A percentile compares a stretch with the other conserved stretches of the same genome.
Conservation (phyloP, 805 yeast genomes). For the Schwanniomyces pseudopolymorphus region DNA sequence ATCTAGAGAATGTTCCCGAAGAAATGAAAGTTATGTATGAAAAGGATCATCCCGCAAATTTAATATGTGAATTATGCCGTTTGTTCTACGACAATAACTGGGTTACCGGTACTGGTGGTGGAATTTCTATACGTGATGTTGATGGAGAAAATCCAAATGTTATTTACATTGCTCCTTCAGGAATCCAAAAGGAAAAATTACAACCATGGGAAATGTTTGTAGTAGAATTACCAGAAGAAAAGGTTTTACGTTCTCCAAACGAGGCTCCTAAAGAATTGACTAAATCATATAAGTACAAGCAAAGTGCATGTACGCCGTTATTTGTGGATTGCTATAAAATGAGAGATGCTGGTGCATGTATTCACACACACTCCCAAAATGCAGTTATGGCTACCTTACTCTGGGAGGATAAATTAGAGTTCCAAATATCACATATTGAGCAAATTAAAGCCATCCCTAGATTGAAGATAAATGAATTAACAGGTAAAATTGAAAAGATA, state of each 20-base stretch:
- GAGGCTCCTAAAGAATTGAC: slow-evolving; percentile 37
- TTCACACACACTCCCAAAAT: slow-evolving; percentile 89
- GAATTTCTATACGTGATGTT: slow-evolving; percentile 68
- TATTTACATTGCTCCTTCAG: slow-evolving; percentile 88
- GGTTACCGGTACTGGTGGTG: slow-evolving; percentile 98
- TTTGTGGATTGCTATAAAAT: slow-evolving; percentile 69
- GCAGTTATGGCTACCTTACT: slow-evolving; percentile 81
- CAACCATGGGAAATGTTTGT: slow-evolving; percentile 80
- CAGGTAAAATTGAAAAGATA: slow-evolving; percentile 48
- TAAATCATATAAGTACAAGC: slow-evolving; percentile 54
- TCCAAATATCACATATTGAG: slow-evolving; percentile 77
- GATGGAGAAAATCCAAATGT: slow-evolving; percentile 43
- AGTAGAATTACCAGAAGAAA: slow-evolving; percentile 52
- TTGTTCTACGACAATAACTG: slow-evolving; percentile 78
- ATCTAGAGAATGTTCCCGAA: background rate
- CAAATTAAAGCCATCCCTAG: slow-evolving; percentile 90
- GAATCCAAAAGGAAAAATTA: slow-evolving; percentile 91
- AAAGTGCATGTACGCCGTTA: slow-evolving; percentile 92
- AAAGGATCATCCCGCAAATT: slow-evolving; percentile 74
- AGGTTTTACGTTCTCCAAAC: slow-evolving; percentile 60
- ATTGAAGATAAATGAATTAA: slow-evolving; percentile 24
- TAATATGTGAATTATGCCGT: slow-evolving; percentile 79
- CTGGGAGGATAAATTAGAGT: slow-evolving; percentile 60
- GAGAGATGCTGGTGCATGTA: slow-evolving; percentile 85
- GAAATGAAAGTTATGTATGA: slow-evolving; percentile 30